Evolutionary conservation across 148 eudicot species (phyloP), one percentile per base, ranked within the genome.

Genomic region (Chenopodium formosanum): DNA sequence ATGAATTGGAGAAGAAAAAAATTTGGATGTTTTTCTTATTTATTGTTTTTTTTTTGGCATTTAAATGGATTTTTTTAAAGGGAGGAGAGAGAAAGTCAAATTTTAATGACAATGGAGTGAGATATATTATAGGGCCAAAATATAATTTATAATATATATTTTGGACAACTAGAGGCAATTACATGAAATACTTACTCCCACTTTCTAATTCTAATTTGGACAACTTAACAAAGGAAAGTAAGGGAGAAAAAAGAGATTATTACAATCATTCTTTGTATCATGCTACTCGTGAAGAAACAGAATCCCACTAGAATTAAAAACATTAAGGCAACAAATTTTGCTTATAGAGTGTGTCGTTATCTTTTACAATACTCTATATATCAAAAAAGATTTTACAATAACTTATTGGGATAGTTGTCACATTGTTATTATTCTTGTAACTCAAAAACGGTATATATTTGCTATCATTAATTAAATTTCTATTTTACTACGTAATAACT

Each of bases 151-250:
- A 56, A 56, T 56, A 56, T 13, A 53, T 56, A 17, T 0, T 56
- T 56, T 56, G 62, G 80, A 84, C 83, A 80, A 80, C 76, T 75
- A 75, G 80, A 76, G 77, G 81, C 60, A 69, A 76, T 76, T 73
- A 76, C 63, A 76, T 46, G 56, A 34, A 74, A 34, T 63, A 75
- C 83, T 81, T 76, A 62, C 83, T 74, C 83, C 83, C 74, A 81
- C 83, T 81, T 74, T 81, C 56, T 10, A 25, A 40, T 4, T 27
- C 12, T 50, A 50, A 72, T 23, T 53, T 80, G 76, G 34, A 73
- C 62, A 65, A 40, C 44, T 40, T 40, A 40, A 73, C 53, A 12
- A 50, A 50, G 25, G 72, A 62, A 80, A 23, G 72, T 23, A 46
- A 14, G 67, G 37, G 32, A 7, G 53, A 48, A 40, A 67, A 76